phyloP scores from a whole-genome alignment of 495 filamentous ascomycete species.

The Neurospora sp. region DNA sequence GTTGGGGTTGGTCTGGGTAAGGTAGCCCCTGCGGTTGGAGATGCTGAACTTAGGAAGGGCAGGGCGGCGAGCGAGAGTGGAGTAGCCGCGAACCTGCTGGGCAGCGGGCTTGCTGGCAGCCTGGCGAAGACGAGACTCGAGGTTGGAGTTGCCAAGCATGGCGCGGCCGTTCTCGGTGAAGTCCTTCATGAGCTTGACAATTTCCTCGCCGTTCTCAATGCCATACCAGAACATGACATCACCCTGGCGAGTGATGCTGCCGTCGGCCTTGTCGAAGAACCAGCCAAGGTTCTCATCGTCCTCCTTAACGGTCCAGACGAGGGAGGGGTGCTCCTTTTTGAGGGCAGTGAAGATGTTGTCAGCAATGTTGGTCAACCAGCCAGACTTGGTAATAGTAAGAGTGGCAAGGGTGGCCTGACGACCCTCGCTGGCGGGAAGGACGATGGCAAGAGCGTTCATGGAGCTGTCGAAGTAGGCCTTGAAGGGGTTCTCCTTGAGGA shows the following conservation, averaged over 20 bases:
- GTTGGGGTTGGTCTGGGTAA: constrained; percentile 86
- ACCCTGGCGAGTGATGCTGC: constrained; percentile 72
- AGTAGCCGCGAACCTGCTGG: constrained; percentile 59
- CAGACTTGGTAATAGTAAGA: constrained; percentile 89
- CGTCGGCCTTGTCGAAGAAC: constrained; percentile 97
- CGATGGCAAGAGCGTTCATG: constrained; percentile 94
- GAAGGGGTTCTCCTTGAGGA: constrained; percentile 66
- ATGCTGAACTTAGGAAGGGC: constrained; percentile 9
- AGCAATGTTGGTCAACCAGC: constrained; percentile 93
- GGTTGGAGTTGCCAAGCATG: constrained; percentile 86
- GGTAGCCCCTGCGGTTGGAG: constrained; percentile 40
- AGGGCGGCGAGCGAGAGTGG: constrained; percentile 41
- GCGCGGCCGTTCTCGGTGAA: constrained; percentile 75
- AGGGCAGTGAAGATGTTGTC: constrained; percentile 93
- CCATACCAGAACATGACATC: constrained; percentile 98
- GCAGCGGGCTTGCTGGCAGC: constrained; percentile 47
- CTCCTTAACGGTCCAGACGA: constrained; percentile 95
- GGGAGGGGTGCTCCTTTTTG: constrained; percentile 82
- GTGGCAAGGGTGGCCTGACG: constrained; percentile 73
- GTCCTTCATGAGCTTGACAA: constrained; percentile 77
- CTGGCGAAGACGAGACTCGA: constrained; percentile 72
- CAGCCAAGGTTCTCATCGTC: constrained; percentile 96
- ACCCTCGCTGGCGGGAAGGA: constrained; percentile 56
- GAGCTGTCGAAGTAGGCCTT: constrained; percentile 92
- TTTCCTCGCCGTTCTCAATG: constrained; percentile 72